phyloP scores from a whole-genome alignment of 345 rosid species.

The Excoecaria cochinchinensis region DNA sequence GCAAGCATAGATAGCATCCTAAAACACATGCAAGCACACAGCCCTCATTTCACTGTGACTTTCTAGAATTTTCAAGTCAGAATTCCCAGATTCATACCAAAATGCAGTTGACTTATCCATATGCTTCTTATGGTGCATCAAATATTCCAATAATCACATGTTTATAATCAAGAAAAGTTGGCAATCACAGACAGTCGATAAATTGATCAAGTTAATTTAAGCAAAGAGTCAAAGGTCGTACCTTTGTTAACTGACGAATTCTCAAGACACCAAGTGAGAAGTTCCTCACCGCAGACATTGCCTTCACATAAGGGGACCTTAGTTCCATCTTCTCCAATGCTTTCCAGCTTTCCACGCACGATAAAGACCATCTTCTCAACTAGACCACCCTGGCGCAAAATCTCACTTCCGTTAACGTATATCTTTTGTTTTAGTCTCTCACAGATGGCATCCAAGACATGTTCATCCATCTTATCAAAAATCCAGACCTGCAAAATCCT shows the following conservation, averaged over 20 bases:
- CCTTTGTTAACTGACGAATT: slow-evolving; percentile 64
- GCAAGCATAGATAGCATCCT: too few species aligned
- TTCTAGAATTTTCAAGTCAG: too few species aligned
- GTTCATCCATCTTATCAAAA: slow-evolving; percentile 68
- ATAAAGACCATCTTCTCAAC: slow-evolving; percentile 84
- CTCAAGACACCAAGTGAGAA: slow-evolving; percentile 86
- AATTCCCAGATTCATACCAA: too few species aligned
- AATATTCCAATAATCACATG: too few species aligned
- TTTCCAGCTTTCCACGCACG: slow-evolving; percentile 80
- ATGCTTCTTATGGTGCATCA: too few species aligned
- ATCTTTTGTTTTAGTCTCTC: slow-evolving; percentile 73
- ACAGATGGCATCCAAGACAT: slow-evolving; percentile 64
- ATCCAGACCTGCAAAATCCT: slow-evolving; percentile 59
- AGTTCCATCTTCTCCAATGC: slow-evolving; percentile 56
- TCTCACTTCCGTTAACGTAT: slow-evolving; percentile 58
- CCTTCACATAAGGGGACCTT: slow-evolving; percentile 54
- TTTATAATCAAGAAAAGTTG: too few species aligned
- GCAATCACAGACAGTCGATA: too few species aligned
- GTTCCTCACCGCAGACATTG: slow-evolving; percentile 86
- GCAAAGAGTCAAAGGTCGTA: slow-evolving; percentile 11
- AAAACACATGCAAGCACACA: too few species aligned
- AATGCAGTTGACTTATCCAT: too few species aligned
- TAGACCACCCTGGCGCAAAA: slow-evolving; percentile 53
- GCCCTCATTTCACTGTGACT: too few species aligned
- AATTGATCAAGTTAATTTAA: too few species aligned